Percentiles rank a stretch among this genome's conserved stretches.
These are phyloP conservation scores for Mentha longifolia DNA, from an alignment of 257 asterid species.

Conservation along the genomic window DNA sequence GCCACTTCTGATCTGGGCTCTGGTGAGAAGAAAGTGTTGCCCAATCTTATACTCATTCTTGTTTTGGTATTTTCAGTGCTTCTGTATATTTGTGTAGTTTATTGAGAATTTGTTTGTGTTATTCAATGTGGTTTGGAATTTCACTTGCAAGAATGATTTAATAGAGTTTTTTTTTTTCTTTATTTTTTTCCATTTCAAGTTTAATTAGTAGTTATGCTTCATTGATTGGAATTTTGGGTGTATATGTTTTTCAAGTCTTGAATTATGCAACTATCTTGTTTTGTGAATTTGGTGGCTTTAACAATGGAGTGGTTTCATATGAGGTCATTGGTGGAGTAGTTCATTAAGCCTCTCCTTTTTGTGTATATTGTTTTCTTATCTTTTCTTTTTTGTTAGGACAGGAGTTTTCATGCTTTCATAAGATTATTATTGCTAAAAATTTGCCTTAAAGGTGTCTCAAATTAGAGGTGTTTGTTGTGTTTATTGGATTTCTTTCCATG, in stretches of 20 bases:
- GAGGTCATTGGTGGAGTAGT: constrained; percentile 49
- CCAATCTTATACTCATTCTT: constrained; percentile 1
- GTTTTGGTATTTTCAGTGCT: constrained; percentile 5
- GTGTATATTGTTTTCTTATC: constrained; percentile 13
- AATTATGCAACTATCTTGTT: not conserved
- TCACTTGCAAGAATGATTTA: constrained; percentile 19
- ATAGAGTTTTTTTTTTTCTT: constrained; percentile 14
- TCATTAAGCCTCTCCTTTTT: constrained; percentile 20
- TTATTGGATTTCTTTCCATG: not conserved
- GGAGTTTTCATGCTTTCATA: not conserved
- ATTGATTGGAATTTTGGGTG: constrained; percentile 21
- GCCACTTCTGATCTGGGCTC: constrained; percentile 86
- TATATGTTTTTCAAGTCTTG: constrained; percentile 1
- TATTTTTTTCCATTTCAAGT: not conserved
- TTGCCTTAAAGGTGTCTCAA: not conserved
- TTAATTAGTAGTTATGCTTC: not conserved
- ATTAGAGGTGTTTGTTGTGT: not conserved
- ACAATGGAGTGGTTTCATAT: constrained; percentile 48
- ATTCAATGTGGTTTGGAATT: constrained; percentile 10
- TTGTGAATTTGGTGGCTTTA: constrained; percentile 33
- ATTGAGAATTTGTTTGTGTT: not conserved
- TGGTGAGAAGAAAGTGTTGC: constrained; percentile 49
- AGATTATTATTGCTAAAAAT: not conserved
- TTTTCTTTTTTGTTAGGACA: constrained; percentile 14
- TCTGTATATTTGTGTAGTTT: not conserved